Evolutionary conservation across 2,329 filamentous ascomycete species (phyloP), one percentile per base, ranked within the genome.

Genomic region (Colletotrichum orbiculare): DNA sequence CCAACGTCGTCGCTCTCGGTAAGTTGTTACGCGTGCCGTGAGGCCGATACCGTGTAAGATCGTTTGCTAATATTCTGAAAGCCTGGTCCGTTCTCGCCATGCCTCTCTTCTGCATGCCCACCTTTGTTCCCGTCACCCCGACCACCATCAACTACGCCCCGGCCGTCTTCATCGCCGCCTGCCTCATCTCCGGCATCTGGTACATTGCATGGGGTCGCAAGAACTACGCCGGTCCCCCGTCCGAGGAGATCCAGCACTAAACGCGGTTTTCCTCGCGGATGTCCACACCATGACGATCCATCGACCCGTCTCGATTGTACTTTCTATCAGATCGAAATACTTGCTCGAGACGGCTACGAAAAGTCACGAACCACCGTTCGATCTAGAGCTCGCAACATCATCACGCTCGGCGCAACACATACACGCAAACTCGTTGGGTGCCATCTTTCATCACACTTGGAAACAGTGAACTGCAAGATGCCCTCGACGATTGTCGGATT

Each of bases 31-130:
- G 17, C 17, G 2, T 17, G 17, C 17, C 17, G 3, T 17, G 17
- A 17, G 17, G 1, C 17, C 0, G 17, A 17, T 17, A 17, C 17
- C 54, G 62, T 64, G 17, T 68, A 1, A 2, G n/a, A 9, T 37
- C 1, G 5, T 10, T 33, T 3, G 68, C 74, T 78, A 69, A 77
- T 70, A 60, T 63, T 54, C 12, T 53, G n/a, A 48, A 38, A 89
- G 86, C 79, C 56, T 93, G 90, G 90, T 89, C 87, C 59, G 70
- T 83, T 12, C 83, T 93, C 58, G 89, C 89, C 41, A 86, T 92
- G 56, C 89, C 90, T 1, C 84, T 93, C 13, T 93, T 93, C 82
- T 93, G 88, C 77, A 91, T 91, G 88, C 90, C 89, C 0, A 84
- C 87, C 0, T 77, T 77, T 47, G 78, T 91, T n/a, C 87, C 87